Base-by-base conservation (phyloP, 1,284 basidiomycete genomes). In the Irpex rosettiformis region DNA sequence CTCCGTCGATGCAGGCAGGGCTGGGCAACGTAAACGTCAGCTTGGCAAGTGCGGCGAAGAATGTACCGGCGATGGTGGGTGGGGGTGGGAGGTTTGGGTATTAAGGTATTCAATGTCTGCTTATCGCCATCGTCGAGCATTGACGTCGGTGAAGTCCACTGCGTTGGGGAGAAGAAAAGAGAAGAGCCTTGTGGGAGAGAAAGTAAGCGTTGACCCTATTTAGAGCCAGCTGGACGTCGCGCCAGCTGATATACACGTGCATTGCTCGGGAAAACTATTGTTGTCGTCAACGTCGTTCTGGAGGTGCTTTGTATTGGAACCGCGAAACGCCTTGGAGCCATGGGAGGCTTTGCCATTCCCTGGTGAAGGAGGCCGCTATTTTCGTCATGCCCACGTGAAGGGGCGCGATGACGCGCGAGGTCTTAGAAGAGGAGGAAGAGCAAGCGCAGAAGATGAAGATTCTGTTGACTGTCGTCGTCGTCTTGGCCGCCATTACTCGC, bases 1-100 rank as follows among this genome's bases (percentile, higher is more conserved):
- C 48, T 16, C 10, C 48, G 48, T 51, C 48, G 48, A 51, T 51
- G 48, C 48, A 51, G 48, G 21, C 48, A 8, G 48, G 48, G 5
- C 48, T 18, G 13, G 48, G 48, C 24, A 51, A 10, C 48, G 48
- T 51, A 10, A 51, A 51, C 27, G 43, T 47, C 43, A 27, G 10
- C 11, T 13, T 51, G 48, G 48, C 48, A 5, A 51, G 25, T n/a
- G 21, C 48, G 21, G 48, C 22, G 48, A 51, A 51, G 48, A 51
- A n/a, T n/a, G 24, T 51, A 18, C 48, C 48, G 24, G 48, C 48
- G 2, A 51, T 51, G 48, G 48, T 51, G 10, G 48, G 48, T 1
- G 48, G 48, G 13, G 48, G 48, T 25, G 48, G 48, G 8, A 21
- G 48, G 10, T 51, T 51, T n/a, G 48, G 48, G 13, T 51, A 51